Evolutionary conservation across 768 basidiomycete species (phyloP).

Genomic region (Coprinopsis sp.): DNA sequence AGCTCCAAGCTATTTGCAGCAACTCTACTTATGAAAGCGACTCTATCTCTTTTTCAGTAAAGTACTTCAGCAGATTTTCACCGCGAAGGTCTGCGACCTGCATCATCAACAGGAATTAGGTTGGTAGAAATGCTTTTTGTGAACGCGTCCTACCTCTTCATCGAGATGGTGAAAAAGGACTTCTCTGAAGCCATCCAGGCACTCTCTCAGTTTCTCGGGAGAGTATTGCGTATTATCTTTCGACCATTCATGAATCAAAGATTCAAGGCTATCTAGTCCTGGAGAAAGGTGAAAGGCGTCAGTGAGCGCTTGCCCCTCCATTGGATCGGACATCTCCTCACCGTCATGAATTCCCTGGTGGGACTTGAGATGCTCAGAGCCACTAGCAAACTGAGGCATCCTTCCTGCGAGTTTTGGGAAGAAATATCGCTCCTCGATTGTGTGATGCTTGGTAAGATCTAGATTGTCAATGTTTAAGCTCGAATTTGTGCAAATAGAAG

Average conservation of each 20-base stretch:
- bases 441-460: constrained; percentile 55
- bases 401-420: constrained; percentile 47
- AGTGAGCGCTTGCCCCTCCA: neutral
- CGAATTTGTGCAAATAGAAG: neutral
- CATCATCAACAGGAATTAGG: neutral
- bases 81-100: constrained; percentile 47
- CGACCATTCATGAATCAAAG: constrained; percentile 38
- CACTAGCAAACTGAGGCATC: constrained; percentile 44
- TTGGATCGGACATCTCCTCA: constrained; percentile 11
- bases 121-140: neutral
- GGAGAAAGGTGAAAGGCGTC: constrained; percentile 6
- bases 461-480: constrained; percentile 1
- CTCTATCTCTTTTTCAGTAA: constrained; percentile 44
- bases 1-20: no score
- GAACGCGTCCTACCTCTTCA: constrained; percentile 37
- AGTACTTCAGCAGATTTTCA: constrained; percentile 50
- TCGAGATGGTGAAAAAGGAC: constrained; percentile 51
- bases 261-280: constrained; percentile 43
- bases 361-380: constrained; percentile 43
- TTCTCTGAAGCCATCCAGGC: constrained; percentile 44
- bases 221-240: constrained; percentile 43
- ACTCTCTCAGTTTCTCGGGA: constrained; percentile 43
- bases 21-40: no score
- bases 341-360: constrained; percentile 54
- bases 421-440: constrained; percentile 47